A percentile compares a stretch with the other conserved stretches of the same genome.
These are phyloP conservation scores for Nymphaea colorata DNA, from an alignment of 164 flowering plant genomes.

Conservation along the genomic window DNA sequence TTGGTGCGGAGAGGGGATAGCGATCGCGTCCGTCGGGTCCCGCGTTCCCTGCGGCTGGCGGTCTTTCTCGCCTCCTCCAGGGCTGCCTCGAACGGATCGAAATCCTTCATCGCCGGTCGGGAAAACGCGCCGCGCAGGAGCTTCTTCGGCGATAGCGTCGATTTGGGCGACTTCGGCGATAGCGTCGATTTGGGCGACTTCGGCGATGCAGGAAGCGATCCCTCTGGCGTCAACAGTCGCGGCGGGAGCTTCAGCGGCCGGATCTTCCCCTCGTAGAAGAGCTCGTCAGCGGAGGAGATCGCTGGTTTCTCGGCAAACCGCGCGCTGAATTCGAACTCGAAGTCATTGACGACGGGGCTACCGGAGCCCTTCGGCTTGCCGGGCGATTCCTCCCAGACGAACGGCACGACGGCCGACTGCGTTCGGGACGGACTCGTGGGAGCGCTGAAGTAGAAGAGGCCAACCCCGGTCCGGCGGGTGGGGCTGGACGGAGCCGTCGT, in stretches of 20 bases:
- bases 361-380: slow-evolving; percentile 25
- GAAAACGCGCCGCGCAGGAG: slow-evolving; percentile 17
- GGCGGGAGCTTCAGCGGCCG: slow-evolving; percentile 1
- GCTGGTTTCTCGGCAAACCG: not conserved
- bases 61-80: slow-evolving; percentile 11
- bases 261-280: slow-evolving; percentile 9
- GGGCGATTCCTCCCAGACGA: slow-evolving; percentile 41
- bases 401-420: slow-evolving; percentile 17
- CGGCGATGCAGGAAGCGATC: slow-evolving; percentile 15
- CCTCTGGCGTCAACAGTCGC: slow-evolving; percentile 29
- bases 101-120: not conserved
- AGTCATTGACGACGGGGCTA: not conserved
- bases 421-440: slow-evolving; percentile 22
- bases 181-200: slow-evolving; percentile 23
- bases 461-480: slow-evolving; percentile 10
- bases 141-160: slow-evolving; percentile 20
- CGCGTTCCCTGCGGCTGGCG: slow-evolving; percentile 13
- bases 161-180: slow-evolving; percentile 15
- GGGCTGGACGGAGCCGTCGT: slow-evolving; percentile 30
- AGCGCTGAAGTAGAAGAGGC: slow-evolving; percentile 24
- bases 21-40: slow-evolving; percentile 43
- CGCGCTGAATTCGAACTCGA: slow-evolving; percentile 2
- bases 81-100: slow-evolving; percentile 19
- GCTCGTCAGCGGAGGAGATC: slow-evolving; percentile 1
- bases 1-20: slow-evolving; percentile 49